Evolutionary conservation across 768 basidiomycete species (phyloP).

Genomic region (Pleurotus eryngii): DNA sequence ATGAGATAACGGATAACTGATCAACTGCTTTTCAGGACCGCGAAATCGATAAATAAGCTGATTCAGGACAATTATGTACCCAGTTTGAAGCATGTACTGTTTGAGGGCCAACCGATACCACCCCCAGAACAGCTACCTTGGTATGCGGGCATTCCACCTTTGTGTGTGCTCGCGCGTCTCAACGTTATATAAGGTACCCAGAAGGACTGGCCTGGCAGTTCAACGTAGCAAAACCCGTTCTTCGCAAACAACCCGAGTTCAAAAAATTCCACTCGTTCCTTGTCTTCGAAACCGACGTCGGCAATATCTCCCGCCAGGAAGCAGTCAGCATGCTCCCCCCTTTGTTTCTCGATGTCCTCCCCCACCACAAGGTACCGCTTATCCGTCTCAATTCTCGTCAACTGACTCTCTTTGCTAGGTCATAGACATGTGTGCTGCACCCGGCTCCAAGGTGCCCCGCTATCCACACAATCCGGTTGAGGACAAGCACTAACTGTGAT

Average conservation of each 20-base stretch:
- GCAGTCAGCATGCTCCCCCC: slow-evolving; percentile 99
- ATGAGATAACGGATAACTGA: no score
- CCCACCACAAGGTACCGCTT: slow-evolving; percentile 70
- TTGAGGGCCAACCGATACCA: slow-evolving; percentile 72
- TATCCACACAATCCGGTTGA: no score
- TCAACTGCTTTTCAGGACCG: slow-evolving; percentile 37
- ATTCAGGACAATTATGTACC: slow-evolving; percentile 82
- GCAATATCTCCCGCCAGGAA: slow-evolving; percentile 94
- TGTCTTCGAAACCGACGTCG: slow-evolving; percentile 97
- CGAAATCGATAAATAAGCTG: slow-evolving; percentile 72
- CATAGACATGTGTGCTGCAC: slow-evolving; percentile 98
- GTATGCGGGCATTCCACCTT: slow-evolving; percentile 32
- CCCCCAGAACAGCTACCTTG: slow-evolving; percentile 86
- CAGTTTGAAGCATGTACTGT: slow-evolving; percentile 61
- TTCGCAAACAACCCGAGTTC: slow-evolving; percentile 87
- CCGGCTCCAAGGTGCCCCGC: slow-evolving; percentile 81
- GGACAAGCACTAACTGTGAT: not conserved
- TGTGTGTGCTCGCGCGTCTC: not conserved
- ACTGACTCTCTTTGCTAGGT: slow-evolving; percentile 39
- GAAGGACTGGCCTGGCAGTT: slow-evolving; percentile 96
- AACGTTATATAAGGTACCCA: slow-evolving; percentile 69
- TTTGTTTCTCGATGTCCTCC: slow-evolving; percentile 88
- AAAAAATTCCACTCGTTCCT: slow-evolving; percentile 94
- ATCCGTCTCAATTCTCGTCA: not conserved
- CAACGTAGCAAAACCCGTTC: slow-evolving; percentile 82